phyloP scores from a whole-genome alignment of 225 moss, liverwort and hornwort genomes.

The Marchantia polymorpha region DNA sequence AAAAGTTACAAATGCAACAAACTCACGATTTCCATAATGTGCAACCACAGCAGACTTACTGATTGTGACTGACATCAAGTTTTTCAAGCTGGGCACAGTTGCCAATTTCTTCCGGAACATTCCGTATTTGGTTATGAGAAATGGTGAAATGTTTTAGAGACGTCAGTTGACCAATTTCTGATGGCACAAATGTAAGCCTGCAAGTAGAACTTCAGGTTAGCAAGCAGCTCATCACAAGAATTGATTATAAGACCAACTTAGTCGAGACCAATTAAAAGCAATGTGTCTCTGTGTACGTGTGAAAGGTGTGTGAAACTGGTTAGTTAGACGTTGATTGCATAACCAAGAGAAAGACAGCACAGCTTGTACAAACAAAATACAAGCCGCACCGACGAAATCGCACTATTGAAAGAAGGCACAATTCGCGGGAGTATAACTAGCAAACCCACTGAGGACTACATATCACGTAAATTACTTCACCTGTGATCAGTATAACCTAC shows the following conservation, averaged over 20 bases:
- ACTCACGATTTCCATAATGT: neutral
- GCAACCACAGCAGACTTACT: slow-evolving; percentile 42
- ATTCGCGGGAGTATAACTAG: too few species aligned
- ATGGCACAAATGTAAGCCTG: slow-evolving; percentile 67
- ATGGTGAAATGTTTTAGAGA: slow-evolving; percentile 66
- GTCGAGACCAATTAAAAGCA: too few species aligned
- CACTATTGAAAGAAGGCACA: too few species aligned
- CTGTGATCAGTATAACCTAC: slow-evolving; percentile 36
- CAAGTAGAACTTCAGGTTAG: neutral
- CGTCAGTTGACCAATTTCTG: slow-evolving; percentile 70
- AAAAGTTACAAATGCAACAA: neutral
- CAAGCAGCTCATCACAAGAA: too few species aligned
- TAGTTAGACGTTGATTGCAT: too few species aligned
- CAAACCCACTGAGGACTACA: too few species aligned
- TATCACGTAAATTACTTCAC: too few species aligned
- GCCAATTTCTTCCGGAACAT: slow-evolving; percentile 64
- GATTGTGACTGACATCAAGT: slow-evolving; percentile 76
- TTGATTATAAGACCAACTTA: too few species aligned
- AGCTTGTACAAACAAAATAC: too few species aligned
- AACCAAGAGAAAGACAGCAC: neutral
- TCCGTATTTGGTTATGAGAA: slow-evolving; percentile 68
- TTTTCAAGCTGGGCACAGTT: slow-evolving; percentile 69
- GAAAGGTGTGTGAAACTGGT: neutral
- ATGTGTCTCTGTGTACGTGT: too few species aligned
- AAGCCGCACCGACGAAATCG: too few species aligned